Percentiles rank a stretch among this genome's conserved stretches.
Conservation (phyloP, 257 asterid species). For the Mitragyna speciosa region DNA sequence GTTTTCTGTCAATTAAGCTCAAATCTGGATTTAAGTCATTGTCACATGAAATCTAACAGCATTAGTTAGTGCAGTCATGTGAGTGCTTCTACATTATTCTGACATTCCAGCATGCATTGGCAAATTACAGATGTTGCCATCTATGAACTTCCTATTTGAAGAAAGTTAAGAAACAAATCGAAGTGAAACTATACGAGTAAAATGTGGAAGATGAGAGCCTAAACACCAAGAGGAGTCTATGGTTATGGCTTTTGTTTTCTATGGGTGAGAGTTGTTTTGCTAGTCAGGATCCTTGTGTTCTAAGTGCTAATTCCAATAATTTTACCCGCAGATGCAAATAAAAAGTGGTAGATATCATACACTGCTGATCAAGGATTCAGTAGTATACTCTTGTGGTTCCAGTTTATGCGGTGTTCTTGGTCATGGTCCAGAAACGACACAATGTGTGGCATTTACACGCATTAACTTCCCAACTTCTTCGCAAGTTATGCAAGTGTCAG, state of each 20-base stretch:
- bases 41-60: not conserved
- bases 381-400: constrained; percentile 81
- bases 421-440: constrained; percentile 80
- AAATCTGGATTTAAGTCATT: not conserved
- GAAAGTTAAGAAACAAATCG: not conserved
- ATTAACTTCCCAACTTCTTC: constrained; percentile 57
- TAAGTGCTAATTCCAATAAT: constrained; percentile 27
- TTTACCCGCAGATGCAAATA: constrained; percentile 73
- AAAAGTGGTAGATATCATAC: constrained; percentile 84
- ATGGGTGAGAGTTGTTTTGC: not conserved
- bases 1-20: not conserved
- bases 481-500: constrained; percentile 71
- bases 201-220: not conserved
- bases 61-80: not conserved
- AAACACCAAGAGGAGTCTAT: not conserved
- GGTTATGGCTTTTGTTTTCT: not conserved
- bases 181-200: not conserved
- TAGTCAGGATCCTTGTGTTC: not conserved
- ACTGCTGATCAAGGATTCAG: constrained; percentile 58
- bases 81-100: not conserved
- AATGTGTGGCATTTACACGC: constrained; percentile 64
- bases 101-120: not conserved
- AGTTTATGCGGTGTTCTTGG: constrained; percentile 91
- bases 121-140: not conserved
- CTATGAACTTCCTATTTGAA: not conserved